phyloP scores from a whole-genome alignment of 805 yeast species.

The Ogataea trehalophila region DNA sequence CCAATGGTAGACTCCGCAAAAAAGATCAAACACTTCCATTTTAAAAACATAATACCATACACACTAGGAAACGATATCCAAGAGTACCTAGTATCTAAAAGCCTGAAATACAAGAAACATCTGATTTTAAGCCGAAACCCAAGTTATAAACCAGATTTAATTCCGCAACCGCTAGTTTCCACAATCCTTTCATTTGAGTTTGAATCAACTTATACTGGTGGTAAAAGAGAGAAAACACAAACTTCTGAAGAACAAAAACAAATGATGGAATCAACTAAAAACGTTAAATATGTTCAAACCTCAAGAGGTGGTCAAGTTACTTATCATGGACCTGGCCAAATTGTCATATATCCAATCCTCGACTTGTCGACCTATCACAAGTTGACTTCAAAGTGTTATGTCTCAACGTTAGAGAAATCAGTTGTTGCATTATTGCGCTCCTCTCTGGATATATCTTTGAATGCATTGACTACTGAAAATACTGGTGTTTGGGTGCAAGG shows the following conservation, averaged over 20 bases:
- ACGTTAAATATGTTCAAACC: slow-evolving; percentile 70
- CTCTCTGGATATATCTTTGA: slow-evolving; percentile 30
- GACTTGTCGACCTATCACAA: slow-evolving; percentile 59
- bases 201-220: slow-evolving; percentile 85
- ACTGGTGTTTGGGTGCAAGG: slow-evolving; percentile 82
- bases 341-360: slow-evolving; percentile 76
- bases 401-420: slow-evolving; percentile 41
- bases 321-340: slow-evolving; percentile 94
- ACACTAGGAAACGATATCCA: slow-evolving; percentile 52
- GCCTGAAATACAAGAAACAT: slow-evolving; percentile 46
- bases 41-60: slow-evolving; percentile 36
- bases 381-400: slow-evolving; percentile 48
- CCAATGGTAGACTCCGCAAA: slow-evolving; percentile 25
- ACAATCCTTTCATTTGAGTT: slow-evolving; percentile 79
- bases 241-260: slow-evolving; percentile 27
- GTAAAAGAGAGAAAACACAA: slow-evolving; percentile 67
- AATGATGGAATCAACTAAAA: slow-evolving; percentile 27
- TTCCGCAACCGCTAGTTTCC: slow-evolving; percentile 49
- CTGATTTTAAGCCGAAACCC: slow-evolving; percentile 21
- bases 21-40: slow-evolving; percentile 40
- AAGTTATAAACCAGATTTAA: slow-evolving; percentile 9
- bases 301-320: slow-evolving; percentile 95
- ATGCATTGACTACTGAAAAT: slow-evolving; percentile 51
- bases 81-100: slow-evolving; percentile 48
- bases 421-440: slow-evolving; percentile 20